phyloP scores from a whole-genome alignment of 345 rosid genomes.

The Eucalyptus tenuipes region DNA sequence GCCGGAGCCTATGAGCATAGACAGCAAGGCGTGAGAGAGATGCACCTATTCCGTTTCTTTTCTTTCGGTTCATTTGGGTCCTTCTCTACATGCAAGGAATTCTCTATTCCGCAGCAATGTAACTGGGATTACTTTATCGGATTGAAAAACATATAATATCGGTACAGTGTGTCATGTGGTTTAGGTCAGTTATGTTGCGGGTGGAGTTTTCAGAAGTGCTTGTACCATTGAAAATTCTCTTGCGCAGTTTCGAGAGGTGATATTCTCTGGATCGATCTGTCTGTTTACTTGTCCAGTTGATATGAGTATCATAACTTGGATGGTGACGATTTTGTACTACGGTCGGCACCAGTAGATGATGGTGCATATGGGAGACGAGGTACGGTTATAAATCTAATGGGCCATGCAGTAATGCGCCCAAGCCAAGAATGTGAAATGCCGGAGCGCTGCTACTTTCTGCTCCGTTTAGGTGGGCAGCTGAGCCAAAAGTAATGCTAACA shows the following conservation, averaged over 20 bases:
- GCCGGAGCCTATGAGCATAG: slow-evolving; percentile 17
- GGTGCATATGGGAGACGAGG: background rate
- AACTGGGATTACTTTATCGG: background rate
- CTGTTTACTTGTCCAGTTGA: background rate
- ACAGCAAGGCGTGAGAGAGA: slow-evolving; percentile 14
- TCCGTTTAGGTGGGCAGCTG: background rate
- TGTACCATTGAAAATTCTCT: background rate
- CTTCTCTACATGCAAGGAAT: background rate
- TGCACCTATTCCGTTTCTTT: background rate
- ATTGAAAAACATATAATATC: background rate
- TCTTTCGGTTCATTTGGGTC: background rate
- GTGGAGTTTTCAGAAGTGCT: background rate
- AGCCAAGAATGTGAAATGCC: background rate
- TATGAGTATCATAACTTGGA: background rate
- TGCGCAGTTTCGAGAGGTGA: background rate
- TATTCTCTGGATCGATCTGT: background rate
- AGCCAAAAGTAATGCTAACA: background rate
- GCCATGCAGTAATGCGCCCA: background rate
- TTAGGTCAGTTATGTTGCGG: background rate
- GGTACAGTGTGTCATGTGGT: background rate
- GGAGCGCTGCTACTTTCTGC: background rate
- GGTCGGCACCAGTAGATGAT: background rate
- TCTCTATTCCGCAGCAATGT: background rate
- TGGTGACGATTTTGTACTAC: background rate
- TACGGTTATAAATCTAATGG: background rate